These are phyloP conservation scores for Tetrahymena malaccensis DNA, from an alignment of 73 alveolate species.

Conservation along the genomic window DNA sequence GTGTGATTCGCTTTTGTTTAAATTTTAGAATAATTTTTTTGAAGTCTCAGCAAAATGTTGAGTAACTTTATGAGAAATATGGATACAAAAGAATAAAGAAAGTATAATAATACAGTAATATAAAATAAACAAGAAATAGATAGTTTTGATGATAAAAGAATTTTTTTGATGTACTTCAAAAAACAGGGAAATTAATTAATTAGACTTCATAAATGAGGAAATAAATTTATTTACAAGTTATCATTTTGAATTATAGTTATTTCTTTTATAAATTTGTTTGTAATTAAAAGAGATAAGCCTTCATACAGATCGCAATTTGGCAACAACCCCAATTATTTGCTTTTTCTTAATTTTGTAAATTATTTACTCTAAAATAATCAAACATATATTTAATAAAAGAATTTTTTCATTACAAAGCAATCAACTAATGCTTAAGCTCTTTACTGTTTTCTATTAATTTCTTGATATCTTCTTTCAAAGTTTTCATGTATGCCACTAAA, in stretches of 20 bases:
- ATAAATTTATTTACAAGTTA: neutral
- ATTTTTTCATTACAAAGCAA: neutral
- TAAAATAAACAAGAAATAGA: neutral
- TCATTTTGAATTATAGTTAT: neutral
- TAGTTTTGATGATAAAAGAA: neutral
- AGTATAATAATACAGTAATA: neutral
- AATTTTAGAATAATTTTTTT: no score
- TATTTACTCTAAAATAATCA: neutral
- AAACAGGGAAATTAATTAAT: neutral
- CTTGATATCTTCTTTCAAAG: neutral
- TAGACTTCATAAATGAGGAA: neutral
- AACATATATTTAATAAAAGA: neutral
- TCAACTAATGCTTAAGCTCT: neutral
- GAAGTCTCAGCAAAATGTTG: no score
- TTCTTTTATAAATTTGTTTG: neutral
- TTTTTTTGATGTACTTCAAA: neutral
- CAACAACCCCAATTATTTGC: neutral
- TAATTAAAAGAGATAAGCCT: neutral
- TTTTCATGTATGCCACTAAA: neutral
- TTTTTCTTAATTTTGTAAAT: neutral
- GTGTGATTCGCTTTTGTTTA: no score
- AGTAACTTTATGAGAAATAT: neutral
- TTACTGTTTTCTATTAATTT: neutral
- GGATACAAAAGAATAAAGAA: neutral
- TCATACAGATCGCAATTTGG: neutral